phyloP scores from a whole-genome alignment of 768 basidiomycete genomes.

The Boletellus emodensis region DNA sequence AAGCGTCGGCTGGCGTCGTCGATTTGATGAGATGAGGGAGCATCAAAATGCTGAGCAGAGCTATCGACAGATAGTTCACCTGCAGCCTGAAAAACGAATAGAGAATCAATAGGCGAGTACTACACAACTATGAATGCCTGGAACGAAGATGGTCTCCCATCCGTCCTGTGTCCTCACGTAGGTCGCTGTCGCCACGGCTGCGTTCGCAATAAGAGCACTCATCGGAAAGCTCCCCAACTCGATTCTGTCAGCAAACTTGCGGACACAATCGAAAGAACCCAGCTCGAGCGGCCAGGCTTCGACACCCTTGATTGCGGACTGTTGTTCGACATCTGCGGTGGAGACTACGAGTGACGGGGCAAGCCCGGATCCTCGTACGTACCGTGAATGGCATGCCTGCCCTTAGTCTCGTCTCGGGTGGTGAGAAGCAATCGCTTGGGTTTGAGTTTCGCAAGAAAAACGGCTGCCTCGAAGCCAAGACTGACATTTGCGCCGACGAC shows the following conservation, averaged over 20 bases:
- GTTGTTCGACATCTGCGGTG: conserved; percentile 18
- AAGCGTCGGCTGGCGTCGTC: conserved; percentile 17
- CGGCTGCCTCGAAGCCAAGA: conserved; percentile 29
- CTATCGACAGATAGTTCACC: conserved; percentile 35
- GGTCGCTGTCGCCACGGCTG: conserved; percentile 15
- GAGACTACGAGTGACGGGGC: neutral
- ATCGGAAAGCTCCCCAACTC: conserved; percentile 26
- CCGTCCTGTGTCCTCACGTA: conserved; percentile 32
- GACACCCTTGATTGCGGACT: conserved; percentile 2
- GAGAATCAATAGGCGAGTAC: neutral
- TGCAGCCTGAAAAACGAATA: conserved; percentile 25
- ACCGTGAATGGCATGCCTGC: conserved; percentile 19
- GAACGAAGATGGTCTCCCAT: conserved; percentile 35
- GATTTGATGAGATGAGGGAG: conserved; percentile 34
- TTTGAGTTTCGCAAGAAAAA: conserved; percentile 24
- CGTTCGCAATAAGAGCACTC: conserved; percentile 32
- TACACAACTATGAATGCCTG: neutral
- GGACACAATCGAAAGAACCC: conserved; percentile 31
- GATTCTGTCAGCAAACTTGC: conserved; percentile 27
- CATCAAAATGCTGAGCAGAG: conserved; percentile 32
- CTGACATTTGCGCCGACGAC: conserved; percentile 27
- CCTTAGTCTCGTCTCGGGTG: conserved; percentile 21
- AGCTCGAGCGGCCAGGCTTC: conserved; percentile 36
- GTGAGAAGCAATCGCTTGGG: conserved; percentile 25
- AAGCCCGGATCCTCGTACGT: conserved; percentile 3